These are phyloP conservation scores for Chlorella sp. DNA, from an alignment of 139 green algal species.

Conservation along the genomic window DNA sequence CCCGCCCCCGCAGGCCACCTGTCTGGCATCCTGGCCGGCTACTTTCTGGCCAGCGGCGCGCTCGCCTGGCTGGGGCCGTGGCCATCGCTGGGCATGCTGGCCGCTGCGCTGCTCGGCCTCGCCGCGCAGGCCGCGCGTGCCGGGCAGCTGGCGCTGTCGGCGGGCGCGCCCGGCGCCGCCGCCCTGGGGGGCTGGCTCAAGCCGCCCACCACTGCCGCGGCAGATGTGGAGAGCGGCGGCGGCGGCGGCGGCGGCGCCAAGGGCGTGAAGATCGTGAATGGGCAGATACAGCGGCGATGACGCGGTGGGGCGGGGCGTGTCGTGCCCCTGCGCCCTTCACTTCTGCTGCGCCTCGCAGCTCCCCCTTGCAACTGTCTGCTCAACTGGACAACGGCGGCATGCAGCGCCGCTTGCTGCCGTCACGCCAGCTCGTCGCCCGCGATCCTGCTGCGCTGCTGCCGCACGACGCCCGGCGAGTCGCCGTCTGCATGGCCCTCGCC, in stretches of 20 bases:
- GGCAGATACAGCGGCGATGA: constrained; percentile 5
- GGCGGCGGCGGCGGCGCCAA: neutral
- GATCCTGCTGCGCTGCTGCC: no score
- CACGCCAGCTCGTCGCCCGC: no score
- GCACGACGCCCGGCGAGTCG: no score
- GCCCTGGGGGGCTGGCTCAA: neutral
- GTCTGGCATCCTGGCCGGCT: constrained; percentile 64
- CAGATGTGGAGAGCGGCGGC: neutral
- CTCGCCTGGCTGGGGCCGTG: constrained; percentile 47
- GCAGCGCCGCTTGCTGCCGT: no score
- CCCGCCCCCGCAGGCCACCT: constrained; percentile 56
- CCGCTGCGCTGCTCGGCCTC: neutral
- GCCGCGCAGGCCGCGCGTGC: neutral
- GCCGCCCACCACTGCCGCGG: no score
- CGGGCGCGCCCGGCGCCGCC: neutral
- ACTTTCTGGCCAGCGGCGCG: constrained; percentile 42
- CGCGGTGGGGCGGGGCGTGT: no score
- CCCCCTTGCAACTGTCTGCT: no score
- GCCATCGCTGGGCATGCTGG: neutral
- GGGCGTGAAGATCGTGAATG: neutral
- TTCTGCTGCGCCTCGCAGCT: no score
- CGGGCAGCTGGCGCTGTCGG: neutral
- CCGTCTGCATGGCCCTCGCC: no score
- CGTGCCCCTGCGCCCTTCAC: no score
- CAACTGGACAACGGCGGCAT: no score